phyloP scores from a whole-genome alignment of 345 rosid species.

The Euphorbia peplus region DNA sequence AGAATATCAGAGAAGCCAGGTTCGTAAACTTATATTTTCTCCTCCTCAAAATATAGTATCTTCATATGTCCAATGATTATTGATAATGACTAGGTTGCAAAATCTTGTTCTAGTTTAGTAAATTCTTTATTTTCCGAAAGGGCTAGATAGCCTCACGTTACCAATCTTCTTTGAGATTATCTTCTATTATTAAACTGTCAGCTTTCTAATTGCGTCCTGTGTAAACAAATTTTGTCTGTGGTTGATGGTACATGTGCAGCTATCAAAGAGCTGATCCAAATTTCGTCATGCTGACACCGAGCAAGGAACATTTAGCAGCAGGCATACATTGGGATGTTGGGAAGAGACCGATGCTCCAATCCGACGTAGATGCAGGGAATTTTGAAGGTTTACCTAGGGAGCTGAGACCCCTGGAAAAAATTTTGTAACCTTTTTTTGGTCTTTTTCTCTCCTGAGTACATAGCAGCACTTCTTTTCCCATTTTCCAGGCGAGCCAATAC shows the following conservation, averaged over 20 bases:
- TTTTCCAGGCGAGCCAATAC: not conserved
- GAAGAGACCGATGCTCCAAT: constrained; percentile 67
- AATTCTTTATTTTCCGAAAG: not conserved
- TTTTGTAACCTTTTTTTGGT: constrained; percentile 35
- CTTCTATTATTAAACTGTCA: not conserved
- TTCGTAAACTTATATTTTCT: constrained; percentile 15
- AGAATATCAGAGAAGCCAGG: constrained; percentile 86
- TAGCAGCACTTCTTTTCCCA: not conserved
- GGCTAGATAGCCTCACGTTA: not conserved
- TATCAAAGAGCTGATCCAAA: constrained; percentile 94
- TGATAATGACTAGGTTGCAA: not conserved
- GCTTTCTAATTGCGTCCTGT: not conserved
- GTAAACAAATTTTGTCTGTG: not conserved
- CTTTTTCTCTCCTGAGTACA: not conserved
- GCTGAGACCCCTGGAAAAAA: constrained; percentile 62
- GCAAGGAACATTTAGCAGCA: constrained; percentile 85
- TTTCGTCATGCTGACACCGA: constrained; percentile 80
- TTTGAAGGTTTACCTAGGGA: constrained; percentile 62
- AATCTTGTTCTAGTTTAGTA: not conserved
- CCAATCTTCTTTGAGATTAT: not conserved
- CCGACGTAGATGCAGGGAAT: constrained; percentile 66
- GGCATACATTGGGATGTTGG: constrained; percentile 71
- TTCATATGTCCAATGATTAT: not conserved
- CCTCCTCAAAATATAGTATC: not conserved
- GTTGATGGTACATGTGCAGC: constrained; percentile 37